phyloP scores from a whole-genome alignment of 441 rosid species.

The Hypseocharis bilobata region DNA sequence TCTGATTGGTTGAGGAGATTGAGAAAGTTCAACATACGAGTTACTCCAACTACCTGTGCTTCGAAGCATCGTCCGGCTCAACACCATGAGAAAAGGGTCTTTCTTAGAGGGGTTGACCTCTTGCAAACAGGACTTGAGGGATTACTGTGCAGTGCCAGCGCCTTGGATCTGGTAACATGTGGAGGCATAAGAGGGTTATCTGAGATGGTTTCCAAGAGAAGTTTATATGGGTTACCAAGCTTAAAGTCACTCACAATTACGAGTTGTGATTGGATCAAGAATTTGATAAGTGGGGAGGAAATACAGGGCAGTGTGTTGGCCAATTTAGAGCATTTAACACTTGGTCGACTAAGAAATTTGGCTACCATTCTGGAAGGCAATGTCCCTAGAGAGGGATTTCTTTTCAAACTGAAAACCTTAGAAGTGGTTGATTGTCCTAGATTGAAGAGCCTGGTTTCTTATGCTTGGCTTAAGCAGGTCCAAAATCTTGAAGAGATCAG shows the following conservation, averaged over 20 bases:
- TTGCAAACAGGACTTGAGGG: slow-evolving; percentile 24
- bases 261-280: slow-evolving; percentile 25
- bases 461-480: slow-evolving; percentile 23
- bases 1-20: slow-evolving; percentile 22
- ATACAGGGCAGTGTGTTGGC: slow-evolving; percentile 21
- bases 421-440: slow-evolving; percentile 25
- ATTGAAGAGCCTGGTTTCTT: slow-evolving; percentile 23
- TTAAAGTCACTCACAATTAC: slow-evolving; percentile 26
- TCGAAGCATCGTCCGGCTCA: slow-evolving; percentile 19
- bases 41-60: slow-evolving; percentile 19
- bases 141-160: slow-evolving; percentile 18
- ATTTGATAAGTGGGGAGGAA: slow-evolving; percentile 21
- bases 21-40: slow-evolving; percentile 26
- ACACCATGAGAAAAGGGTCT: slow-evolving; percentile 27
- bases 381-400: slow-evolving; percentile 25
- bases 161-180: slow-evolving; percentile 28
- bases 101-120: slow-evolving; percentile 31
- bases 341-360: slow-evolving; percentile 20
- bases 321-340: slow-evolving; percentile 24
- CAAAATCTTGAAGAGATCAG: slow-evolving; percentile 29
- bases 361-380: slow-evolving; percentile 20
- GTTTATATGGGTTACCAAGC: slow-evolving; percentile 20
- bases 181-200: slow-evolving; percentile 26
- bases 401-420: slow-evolving; percentile 21
- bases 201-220: slow-evolving; percentile 16